Base-by-base conservation (phyloP, 176 grass and related monocot genomes). In the Triticum turgidum region DNA sequence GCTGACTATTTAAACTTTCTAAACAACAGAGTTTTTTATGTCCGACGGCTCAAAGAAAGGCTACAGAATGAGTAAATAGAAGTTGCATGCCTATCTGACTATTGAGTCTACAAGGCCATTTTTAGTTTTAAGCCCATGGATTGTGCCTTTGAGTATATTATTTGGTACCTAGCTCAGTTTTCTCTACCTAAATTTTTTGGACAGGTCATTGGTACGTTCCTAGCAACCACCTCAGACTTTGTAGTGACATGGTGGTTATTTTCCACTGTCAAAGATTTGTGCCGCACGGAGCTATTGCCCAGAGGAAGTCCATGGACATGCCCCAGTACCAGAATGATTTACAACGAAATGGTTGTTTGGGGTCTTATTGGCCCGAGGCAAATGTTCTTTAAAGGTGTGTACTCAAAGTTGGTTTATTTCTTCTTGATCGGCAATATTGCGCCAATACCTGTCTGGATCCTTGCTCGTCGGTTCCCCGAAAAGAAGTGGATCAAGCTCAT, bases 401-500 rank as follows among this genome's bases (percentile, higher is more conserved):
- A 76, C 73, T 69, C 66, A 9, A 69, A 69, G 66, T 20, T 69
- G 66, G 34, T 17, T 7, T 69, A 9, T 18, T 37, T 69, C 66
- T 69, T 69, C 66, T 17, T 69, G 66, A 37, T 69, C 66, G 66
- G 66, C 66, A 32, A 37, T 34, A 37, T 69, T 69, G 66, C 66
- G 34, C 66, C 66, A 15, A 69, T 69, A 69, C 66, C 66, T 4
- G 17, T 69, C 32, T 69, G 66, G 66, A 35, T 69, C 33, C 66
- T 69, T 20, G 66, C 66, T 69, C 32, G 17, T 37, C 66, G 32
- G 33, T 69, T 69, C 66, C 66, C 66, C 6, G 32, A 61, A 3
- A 83, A 22, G 66, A 83, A 71, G 37, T 83, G 81, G 81, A 56
- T 83, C 30, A 12, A 45, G 67, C 81, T 76, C 41, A 54, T 52